Base-by-base conservation (phyloP, 306 rosid species). In the Dalbergia cultrata region DNA sequence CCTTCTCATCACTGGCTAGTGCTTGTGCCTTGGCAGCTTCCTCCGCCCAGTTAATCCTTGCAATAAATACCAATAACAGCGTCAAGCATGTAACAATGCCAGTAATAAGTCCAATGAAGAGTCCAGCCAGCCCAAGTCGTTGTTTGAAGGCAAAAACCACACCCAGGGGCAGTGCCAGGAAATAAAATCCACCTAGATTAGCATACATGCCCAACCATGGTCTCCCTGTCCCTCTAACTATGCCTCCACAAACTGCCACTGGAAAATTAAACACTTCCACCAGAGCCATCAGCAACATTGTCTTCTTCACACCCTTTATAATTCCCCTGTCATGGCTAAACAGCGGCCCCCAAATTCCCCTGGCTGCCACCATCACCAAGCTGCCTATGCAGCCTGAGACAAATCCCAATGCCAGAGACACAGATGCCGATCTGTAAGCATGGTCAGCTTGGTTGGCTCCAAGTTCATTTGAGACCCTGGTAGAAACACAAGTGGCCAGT, bases 121-220 rank as follows among this genome's bases (percentile, higher is more conserved):
- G 77, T 37, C 98, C 98, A 64, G 81, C 60, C 22, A 95, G 90
- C 39, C 96, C 95, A 39, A 90, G 86, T 49, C 65, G 77, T 11
- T 70, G 85, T 77, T 87, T 91, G 86, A 95, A 95, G 35, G 92
- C 98, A 52, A 93, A 86, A 69, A 87, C 67, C 80, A 88, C 82
- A 2, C 86, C 95, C 31, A 93, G 59, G 0, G 97, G 99, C 89
- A 95, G 80, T 3, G 97, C 94, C 74, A 93, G 69, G 18, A 88
- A 82, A 73, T 95, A 95, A 73, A 93, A 95, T 71, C 99, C 99
- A 11, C 88, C 92, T 37, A 91, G 54, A 83, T 85, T 89, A 6
- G 97, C 95, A 68, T 85, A 90, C 93, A 91, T 80, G 0, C 94
- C 98, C 34, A 95, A 39, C 93, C 92, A 86, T 2, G 98, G 99